Evolutionary conservation across 2,329 filamentous ascomycete genomes (phyloP).

Genomic region (Penicillium paneum): DNA sequence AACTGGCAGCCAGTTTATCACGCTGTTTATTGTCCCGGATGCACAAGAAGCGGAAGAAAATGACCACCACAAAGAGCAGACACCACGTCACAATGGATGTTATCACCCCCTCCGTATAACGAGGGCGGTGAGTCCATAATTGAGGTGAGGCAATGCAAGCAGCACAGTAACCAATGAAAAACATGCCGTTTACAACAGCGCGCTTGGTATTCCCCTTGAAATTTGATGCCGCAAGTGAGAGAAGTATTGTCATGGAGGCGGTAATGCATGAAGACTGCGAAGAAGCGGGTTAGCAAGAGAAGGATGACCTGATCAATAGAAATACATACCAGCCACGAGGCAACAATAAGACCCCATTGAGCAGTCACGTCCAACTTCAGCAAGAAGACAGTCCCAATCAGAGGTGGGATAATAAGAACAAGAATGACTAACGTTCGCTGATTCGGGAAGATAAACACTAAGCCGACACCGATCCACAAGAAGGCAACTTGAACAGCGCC

Average conservation of each 20-base stretch:
- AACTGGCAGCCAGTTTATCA: slow-evolving; percentile 8
- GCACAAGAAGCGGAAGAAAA: slow-evolving; percentile 16
- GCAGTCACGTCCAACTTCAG: slow-evolving; percentile 40
- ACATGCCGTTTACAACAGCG: slow-evolving; percentile 47
- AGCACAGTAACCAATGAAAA: slow-evolving; percentile 52
- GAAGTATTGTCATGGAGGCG: slow-evolving; percentile 42
- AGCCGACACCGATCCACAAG: slow-evolving; percentile 48
- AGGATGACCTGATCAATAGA: background rate
- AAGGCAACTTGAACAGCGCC: slow-evolving; percentile 48
- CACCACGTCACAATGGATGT: slow-evolving; percentile 33
- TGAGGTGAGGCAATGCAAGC: slow-evolving; percentile 50
- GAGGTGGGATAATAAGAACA: slow-evolving; percentile 42
- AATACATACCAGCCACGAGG: slow-evolving; percentile 45
- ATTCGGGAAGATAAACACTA: slow-evolving; percentile 41
- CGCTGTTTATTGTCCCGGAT: slow-evolving; percentile 13
- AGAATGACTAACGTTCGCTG: slow-evolving; percentile 43
- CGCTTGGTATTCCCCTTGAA: slow-evolving; percentile 54
- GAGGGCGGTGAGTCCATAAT: slow-evolving; percentile 44
- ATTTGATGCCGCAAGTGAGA: slow-evolving; percentile 49
- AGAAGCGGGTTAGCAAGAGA: background rate
- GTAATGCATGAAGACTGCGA: slow-evolving; percentile 44
- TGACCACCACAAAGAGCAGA: slow-evolving; percentile 13
- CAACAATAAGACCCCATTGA: slow-evolving; percentile 50
- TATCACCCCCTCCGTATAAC: slow-evolving; percentile 49
- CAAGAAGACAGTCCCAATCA: slow-evolving; percentile 47